Percentiles rank a stretch among this genome's conserved stretches.
phyloP scores from a whole-genome alignment of 306 rosid species.

The Cucumis sativus region DNA sequence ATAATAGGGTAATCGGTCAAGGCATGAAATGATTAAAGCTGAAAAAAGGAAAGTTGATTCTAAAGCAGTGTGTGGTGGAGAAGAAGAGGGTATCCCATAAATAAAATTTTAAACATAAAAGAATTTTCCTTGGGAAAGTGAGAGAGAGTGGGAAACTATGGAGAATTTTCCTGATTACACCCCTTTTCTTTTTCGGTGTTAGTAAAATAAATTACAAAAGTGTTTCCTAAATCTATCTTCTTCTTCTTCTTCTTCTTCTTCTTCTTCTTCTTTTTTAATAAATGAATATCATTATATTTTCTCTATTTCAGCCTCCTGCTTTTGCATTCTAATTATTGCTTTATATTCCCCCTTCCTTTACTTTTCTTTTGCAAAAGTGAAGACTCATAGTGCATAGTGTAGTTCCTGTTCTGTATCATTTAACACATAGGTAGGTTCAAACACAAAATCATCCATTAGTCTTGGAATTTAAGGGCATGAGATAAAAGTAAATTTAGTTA shows the following conservation, averaged over 20 bases:
- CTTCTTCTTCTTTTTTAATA: background rate
- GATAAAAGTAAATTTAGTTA: too few relatives aligned
- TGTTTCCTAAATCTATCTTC: background rate
- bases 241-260: background rate
- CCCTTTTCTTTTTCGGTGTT: background rate
- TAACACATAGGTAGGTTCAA: too few relatives aligned
- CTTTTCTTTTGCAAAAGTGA: background rate
- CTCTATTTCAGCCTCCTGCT: background rate
- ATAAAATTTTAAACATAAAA: background rate
- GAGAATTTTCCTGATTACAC: background rate
- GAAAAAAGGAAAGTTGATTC: background rate
- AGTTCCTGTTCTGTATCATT: too few relatives aligned
- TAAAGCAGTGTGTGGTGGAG: background rate
- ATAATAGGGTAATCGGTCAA: background rate
- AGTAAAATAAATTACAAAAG: background rate
- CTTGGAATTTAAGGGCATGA: too few relatives aligned
- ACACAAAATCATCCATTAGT: too few relatives aligned
- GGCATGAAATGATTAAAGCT: background rate
- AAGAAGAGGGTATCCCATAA: background rate
- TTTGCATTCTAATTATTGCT: conserved; percentile 1
- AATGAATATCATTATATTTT: background rate
- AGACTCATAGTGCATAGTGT: too few relatives aligned
- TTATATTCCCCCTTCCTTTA: background rate
- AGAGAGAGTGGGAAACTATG: background rate
- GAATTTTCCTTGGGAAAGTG: conserved; percentile 18